These are phyloP conservation scores for Funneliformis caledonium DNA, from an alignment of 371 early-diverging fungal species.

Conservation along the genomic window DNA sequence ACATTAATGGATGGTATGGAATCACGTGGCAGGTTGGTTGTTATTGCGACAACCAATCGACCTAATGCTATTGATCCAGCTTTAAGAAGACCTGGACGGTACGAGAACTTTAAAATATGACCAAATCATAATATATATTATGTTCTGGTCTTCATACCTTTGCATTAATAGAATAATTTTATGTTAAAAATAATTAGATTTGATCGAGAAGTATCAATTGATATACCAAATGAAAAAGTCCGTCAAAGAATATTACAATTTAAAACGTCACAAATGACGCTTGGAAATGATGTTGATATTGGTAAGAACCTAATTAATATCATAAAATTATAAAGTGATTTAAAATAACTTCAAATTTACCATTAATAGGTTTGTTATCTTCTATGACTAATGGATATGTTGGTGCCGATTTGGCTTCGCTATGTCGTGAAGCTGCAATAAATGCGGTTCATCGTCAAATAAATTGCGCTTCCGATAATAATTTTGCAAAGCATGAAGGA, in stretches of 20 bases:
- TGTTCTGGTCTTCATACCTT: neutral
- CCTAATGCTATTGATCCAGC: constrained; percentile 99
- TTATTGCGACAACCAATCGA: constrained; percentile 98
- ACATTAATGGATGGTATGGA: constrained; percentile 96
- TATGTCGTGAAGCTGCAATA: constrained; percentile 89
- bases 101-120: constrained; percentile 37
- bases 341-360: neutral
- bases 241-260: constrained; percentile 67
- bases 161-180: neutral
- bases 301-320: constrained; percentile 40
- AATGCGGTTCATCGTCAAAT: constrained; percentile 58
- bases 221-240: constrained; percentile 70
- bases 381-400: constrained; percentile 94
- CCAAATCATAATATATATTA: too few relatives aligned
- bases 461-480: neutral
- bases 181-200: constrained; percentile 58
- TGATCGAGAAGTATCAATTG: constrained; percentile 92
- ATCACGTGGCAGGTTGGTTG: constrained; percentile 71
- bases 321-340: neutral
- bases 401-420: constrained; percentile 93
- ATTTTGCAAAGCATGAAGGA: constrained; percentile 16
- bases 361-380: constrained; percentile 64
- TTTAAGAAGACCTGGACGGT: constrained; percentile 95
- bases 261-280: constrained; percentile 61
- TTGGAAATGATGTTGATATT: constrained; percentile 56